Percentiles rank a stretch among this genome's conserved stretches.
Conservation (phyloP, 176 grass and related monocot genomes). For the Ensete glaucum region DNA sequence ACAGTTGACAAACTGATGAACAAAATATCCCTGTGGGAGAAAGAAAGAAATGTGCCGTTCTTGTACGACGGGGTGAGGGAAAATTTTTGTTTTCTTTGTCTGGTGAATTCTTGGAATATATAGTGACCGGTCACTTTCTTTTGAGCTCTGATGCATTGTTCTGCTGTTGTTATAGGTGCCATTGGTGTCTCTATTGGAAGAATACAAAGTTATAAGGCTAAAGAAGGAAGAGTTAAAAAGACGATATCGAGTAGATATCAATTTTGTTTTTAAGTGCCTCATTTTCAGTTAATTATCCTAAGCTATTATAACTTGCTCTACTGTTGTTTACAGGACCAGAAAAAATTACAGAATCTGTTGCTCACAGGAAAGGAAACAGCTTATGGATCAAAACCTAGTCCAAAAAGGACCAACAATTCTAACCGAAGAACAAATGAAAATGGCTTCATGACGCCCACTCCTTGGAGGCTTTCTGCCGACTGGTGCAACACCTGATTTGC, state of each 20-base stretch:
- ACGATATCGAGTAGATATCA: slow-evolving; percentile 33
- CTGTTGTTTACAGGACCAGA: slow-evolving; percentile 41
- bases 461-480: slow-evolving; percentile 39
- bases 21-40: slow-evolving; percentile 47
- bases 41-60: slow-evolving; percentile 44
- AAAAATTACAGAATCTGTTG: slow-evolving; percentile 41
- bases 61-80: slow-evolving; percentile 47
- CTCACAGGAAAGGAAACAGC: slow-evolving; percentile 41
- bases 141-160: not conserved
- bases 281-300: not conserved
- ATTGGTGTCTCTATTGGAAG: slow-evolving; percentile 42
- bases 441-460: slow-evolving; percentile 68
- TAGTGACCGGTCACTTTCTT: not conserved
- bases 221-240: slow-evolving; percentile 39
- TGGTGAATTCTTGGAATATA: not conserved
- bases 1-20: slow-evolving; percentile 47
- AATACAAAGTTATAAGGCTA: slow-evolving; percentile 45
- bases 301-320: not conserved
- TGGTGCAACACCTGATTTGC: slow-evolving; percentile 55
- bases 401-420: slow-evolving; percentile 34
- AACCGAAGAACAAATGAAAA: slow-evolving; percentile 25
- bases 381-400: slow-evolving; percentile 31
- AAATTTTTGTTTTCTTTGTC: not conserved
- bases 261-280: not conserved
- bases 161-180: slow-evolving; percentile 19